Evolutionary conservation across 1,284 basidiomycete species (phyloP), one percentile per base, ranked within the genome.

Genomic region (Trichosporon sp.): DNA sequence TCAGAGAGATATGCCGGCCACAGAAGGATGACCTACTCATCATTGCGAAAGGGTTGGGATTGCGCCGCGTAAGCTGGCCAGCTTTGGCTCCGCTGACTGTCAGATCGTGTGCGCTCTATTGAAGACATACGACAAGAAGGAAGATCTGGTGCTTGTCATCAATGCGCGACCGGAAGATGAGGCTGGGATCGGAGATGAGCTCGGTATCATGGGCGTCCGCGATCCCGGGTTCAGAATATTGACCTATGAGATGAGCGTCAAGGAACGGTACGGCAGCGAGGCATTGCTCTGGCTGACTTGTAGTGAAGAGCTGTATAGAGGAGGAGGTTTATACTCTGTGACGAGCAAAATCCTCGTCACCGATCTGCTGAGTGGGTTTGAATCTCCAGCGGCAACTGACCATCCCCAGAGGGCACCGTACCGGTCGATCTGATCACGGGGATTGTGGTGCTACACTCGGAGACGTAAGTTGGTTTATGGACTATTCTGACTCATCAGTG

Each of bases 281-380:
- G n/a, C n/a, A n/a, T n/a, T n/a, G n/a, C n/a, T n/a, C n/a, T n/a
- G n/a, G n/a, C n/a, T n/a, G n/a, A n/a, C n/a, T n/a, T 23, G 5
- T 75, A 95, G 93, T 72, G 89, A 92, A 80, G 86, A 86, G 56
- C 76, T 96, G 62, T 97, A 96, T 81, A 88, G 89, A 70, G 84
- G 85, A 64, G 94, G 94, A 3, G 93, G 96, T 1, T 82, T 99
- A 5, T 84, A 98, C 59, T 93, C 91, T 10, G 89, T 98, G 37
- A 99, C 95, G 0, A 94, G 92, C 32, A 87, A 92, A 27, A 98
- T 99, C 69, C 83, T 99, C 27, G 90, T 95, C 52, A 93, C 95
- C 59, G 96, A 99, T 76, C 91, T 99, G 87, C 82, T 99, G 83
- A 91, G 79, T 80, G 59, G 59, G 77, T 59, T n/a, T 3, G 0